Evolutionary conservation across 2,329 filamentous ascomycete genomes (phyloP).

Genomic region (Pyricularia pennisetigena): DNA sequence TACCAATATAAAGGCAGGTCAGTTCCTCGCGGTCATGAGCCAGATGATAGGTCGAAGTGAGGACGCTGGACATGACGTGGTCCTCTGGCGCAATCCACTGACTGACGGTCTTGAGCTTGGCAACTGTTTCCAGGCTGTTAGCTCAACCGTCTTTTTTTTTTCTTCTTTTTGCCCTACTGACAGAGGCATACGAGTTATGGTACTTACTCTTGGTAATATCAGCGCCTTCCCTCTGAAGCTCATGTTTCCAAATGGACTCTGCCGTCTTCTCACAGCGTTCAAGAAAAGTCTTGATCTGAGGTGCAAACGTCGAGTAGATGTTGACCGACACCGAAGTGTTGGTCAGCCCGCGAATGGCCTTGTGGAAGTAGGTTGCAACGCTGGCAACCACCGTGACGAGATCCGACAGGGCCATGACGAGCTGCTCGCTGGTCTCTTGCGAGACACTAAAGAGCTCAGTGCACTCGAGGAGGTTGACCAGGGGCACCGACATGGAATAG

Average conservation of each 20-base stretch:
- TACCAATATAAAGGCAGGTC: neutral
- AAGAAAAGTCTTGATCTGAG: neutral
- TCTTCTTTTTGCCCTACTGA: too few relatives aligned
- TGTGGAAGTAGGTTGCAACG: neutral
- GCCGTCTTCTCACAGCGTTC: neutral
- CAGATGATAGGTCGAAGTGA: neutral
- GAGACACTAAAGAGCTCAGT: neutral
- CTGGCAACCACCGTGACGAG: neutral
- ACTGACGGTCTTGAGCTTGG: neutral
- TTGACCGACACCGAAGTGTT: neutral
- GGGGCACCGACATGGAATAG: neutral
- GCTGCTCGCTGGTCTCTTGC: neutral
- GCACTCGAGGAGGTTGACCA: conserved; percentile 1
- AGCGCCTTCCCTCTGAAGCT: neutral
- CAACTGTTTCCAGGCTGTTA: neutral
- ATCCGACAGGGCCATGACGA: neutral
- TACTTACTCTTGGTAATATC: neutral
- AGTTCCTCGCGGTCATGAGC: neutral
- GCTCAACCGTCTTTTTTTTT: neutral
- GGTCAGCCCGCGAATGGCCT: neutral
- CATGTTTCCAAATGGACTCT: neutral
- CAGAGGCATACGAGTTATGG: too few relatives aligned
- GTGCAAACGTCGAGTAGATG: neutral
- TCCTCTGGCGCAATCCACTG: neutral
- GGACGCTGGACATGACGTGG: neutral